Evolutionary conservation across 495 filamentous ascomycete genomes (phyloP).

Genomic region (Aspergillus steynii): DNA sequence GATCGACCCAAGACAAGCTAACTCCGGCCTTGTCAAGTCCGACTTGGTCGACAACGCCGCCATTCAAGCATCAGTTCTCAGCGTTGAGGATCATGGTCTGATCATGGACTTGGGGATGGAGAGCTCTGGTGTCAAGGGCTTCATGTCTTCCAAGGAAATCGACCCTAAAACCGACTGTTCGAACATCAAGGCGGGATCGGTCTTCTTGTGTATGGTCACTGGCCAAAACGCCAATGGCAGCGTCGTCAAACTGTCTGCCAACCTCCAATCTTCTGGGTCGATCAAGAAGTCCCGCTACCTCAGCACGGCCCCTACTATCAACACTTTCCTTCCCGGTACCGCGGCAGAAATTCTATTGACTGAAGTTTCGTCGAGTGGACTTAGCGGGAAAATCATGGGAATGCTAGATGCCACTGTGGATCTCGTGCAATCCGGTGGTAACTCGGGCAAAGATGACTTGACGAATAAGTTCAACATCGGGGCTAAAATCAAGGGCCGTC

Average conservation of each 20-base stretch:
- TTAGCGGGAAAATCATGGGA: slow-evolving; percentile 89
- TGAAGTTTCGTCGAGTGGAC: slow-evolving; percentile 59
- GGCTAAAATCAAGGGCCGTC: slow-evolving; percentile 79
- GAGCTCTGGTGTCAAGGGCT: slow-evolving; percentile 67
- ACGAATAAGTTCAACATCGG: slow-evolving; percentile 76
- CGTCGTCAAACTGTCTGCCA: slow-evolving; percentile 81
- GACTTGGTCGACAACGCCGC: slow-evolving; percentile 71
- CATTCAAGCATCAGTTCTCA: slow-evolving; percentile 83
- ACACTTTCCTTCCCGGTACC: slow-evolving; percentile 86
- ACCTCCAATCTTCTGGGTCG: slow-evolving; percentile 62
- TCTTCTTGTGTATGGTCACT: slow-evolving; percentile 79
- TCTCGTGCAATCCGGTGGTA: slow-evolving; percentile 77
- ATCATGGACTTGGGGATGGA: slow-evolving; percentile 88
- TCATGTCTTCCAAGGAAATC: slow-evolving; percentile 87
- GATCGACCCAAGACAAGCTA: slow-evolving; percentile 71
- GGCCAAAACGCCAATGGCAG: slow-evolving; percentile 75
- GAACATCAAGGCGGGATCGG: slow-evolving; percentile 72
- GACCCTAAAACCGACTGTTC: slow-evolving; percentile 57
- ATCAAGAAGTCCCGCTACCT: slow-evolving; percentile 71
- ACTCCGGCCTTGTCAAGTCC: slow-evolving; percentile 66
- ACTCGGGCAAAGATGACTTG: slow-evolving; percentile 62
- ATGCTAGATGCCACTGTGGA: slow-evolving; percentile 87
- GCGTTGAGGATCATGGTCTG: slow-evolving; percentile 92
- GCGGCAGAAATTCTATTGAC: slow-evolving; percentile 83
- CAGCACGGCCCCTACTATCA: slow-evolving; percentile 76